Evolutionary conservation across 768 basidiomycete genomes (phyloP).

Genomic region (Suillus bovinus): DNA sequence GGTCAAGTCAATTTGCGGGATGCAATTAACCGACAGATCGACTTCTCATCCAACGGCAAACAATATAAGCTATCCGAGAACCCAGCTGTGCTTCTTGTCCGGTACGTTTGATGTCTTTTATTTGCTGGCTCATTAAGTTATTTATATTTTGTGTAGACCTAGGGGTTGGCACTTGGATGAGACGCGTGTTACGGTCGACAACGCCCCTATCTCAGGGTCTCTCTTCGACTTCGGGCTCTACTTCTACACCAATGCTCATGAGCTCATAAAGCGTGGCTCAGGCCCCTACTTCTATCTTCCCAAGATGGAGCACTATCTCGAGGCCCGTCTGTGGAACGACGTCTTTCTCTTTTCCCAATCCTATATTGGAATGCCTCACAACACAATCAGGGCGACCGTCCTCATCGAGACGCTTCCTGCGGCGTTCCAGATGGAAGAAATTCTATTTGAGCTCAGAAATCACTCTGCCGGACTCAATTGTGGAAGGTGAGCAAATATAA

Average conservation of each 20-base stretch:
- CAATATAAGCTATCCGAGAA: slow-evolving; percentile 86
- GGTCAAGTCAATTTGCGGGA: slow-evolving; percentile 96
- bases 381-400: slow-evolving; percentile 90
- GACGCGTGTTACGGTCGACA: slow-evolving; percentile 87
- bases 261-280: slow-evolving; percentile 80
- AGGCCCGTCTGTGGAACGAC: slow-evolving; percentile 97
- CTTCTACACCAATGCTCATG: slow-evolving; percentile 97
- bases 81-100: slow-evolving; percentile 88
- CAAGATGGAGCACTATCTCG: slow-evolving; percentile 99
- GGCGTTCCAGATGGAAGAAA: slow-evolving; percentile 99
- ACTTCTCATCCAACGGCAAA: slow-evolving; percentile 87
- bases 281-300: slow-evolving; percentile 99
- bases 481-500: slow-evolving; percentile 62
- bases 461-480: slow-evolving; percentile 97
- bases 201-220: slow-evolving; percentile 84
- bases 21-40: slow-evolving; percentile 84
- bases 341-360: slow-evolving; percentile 93
- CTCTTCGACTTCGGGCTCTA: slow-evolving; percentile 97
- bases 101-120: slow-evolving; percentile 47
- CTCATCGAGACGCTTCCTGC: slow-evolving; percentile 98
- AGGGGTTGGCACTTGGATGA: slow-evolving; percentile 99
- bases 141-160: slow-evolving; percentile 52
- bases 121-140: not conserved
- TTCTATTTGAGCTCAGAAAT: slow-evolving; percentile 92
- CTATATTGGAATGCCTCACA: slow-evolving; percentile 82